phyloP scores from a whole-genome alignment of 169 alveolate species.

The Perkinsus marinus region DNA sequence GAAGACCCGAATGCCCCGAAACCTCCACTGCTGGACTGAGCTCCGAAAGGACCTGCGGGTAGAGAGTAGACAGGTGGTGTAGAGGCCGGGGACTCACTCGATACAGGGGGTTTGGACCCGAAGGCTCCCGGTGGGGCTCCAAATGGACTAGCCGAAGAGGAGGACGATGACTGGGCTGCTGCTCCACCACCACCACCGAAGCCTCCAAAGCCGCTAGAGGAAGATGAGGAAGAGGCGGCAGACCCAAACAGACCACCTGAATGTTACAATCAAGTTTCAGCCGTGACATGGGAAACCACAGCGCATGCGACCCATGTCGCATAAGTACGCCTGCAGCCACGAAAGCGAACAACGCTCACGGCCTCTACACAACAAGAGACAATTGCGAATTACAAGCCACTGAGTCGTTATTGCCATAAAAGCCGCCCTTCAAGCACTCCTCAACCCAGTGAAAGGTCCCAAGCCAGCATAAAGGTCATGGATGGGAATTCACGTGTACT shows the following conservation, averaged over 20 bases:
- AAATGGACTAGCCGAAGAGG: neutral
- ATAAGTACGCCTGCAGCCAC: no score
- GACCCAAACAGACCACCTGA: neutral
- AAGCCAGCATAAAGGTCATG: no score
- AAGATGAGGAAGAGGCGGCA: neutral
- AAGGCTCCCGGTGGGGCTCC: neutral
- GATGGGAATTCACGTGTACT: no score
- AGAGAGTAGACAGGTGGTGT: neutral
- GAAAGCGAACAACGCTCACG: no score
- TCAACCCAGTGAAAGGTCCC: no score
- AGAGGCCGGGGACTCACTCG: neutral
- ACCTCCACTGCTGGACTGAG: neutral
- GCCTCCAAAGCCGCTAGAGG: neutral
- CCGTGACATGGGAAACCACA: no score
- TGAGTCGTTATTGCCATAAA: no score
- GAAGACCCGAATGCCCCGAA: neutral
- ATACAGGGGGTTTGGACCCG: neutral
- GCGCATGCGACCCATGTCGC: no score
- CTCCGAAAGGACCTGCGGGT: neutral
- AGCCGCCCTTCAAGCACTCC: no score
- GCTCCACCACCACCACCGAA: neutral
- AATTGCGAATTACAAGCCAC: no score
- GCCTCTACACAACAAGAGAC: no score
- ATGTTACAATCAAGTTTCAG: no score
- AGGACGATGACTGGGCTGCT: neutral